Evolutionary conservation across 2,329 filamentous ascomycete species (phyloP), one percentile per base, ranked within the genome.

Genomic region (Colletotrichum viniferum): DNA sequence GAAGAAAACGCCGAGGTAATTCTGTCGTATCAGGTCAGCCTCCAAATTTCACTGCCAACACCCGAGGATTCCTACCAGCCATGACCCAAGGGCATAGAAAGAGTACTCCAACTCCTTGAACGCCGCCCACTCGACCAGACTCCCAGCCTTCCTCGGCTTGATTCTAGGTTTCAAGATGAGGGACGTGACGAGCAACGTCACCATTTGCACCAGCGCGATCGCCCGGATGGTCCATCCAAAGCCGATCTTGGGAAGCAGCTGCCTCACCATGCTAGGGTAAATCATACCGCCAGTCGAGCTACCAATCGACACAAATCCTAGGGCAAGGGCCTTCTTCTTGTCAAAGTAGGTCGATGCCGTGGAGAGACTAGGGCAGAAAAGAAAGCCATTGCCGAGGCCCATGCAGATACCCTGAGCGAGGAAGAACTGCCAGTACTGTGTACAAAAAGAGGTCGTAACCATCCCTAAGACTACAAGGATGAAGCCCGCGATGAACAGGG

Each of bases 261-360:
- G 86, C 63, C 91, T 86, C 77, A 92, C 91, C 76, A 89, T 84
- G 56, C 87, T 86, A 0, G 91, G 91, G 78, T 91, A 93, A 9
- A 93, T 81, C 62, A 77, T 16, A 3, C 91, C 90, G 13, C 91
- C 91, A 12, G 92, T 87, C 24, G 88, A 90, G 68, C 88, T 90
- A 12, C 93, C 93, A 26, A 87, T 87, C 0, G 92, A 91, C 2
- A 89, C 87, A 24, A 94, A 82, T 16, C 92, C 93, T 67, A 94
- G 88, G 12, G 90, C 92, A 4, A 94, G 82, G 1, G 89, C 88
- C 61, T 91, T 87, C 76, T 86, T 89, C 60, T 84, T 87, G 70
- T 84, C 85, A 79, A 94, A 94, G 78, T 94, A 95, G 13, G 93
- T 92, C 5, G 92, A 90, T 3, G 94, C 84, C 5, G 93, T 89